Conservation (phyloP, 257 asterid genomes). For the Solanum piurae region DNA sequence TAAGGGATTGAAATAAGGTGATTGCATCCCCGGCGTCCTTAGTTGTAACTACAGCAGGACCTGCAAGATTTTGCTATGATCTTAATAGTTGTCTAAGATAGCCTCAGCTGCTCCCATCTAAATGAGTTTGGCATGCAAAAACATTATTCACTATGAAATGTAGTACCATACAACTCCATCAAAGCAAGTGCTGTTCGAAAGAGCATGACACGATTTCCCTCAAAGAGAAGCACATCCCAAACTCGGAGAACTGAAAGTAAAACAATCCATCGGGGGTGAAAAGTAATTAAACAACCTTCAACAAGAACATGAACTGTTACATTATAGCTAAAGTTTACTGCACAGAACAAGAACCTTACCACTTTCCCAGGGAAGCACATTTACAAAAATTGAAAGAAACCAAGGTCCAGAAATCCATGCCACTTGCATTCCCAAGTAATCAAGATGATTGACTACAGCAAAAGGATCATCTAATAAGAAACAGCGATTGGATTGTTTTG, state of each 20-base stretch:
- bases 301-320: background rate
- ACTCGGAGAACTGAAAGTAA: constrained; percentile 62
- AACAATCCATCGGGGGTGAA: background rate
- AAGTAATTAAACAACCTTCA: background rate
- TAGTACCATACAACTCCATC: constrained; percentile 86
- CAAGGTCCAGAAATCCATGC: constrained; percentile 85
- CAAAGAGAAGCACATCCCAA: constrained; percentile 93
- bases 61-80: constrained; percentile 20
- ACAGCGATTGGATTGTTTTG: background rate
- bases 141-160: background rate
- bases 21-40: constrained; percentile 91
- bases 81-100: background rate
- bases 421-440: constrained; percentile 86
- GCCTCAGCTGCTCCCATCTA: background rate
- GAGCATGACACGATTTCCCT: constrained; percentile 94
- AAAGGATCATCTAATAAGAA: constrained; percentile 3
- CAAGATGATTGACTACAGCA: constrained; percentile 77
- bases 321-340: background rate
- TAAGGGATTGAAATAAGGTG: constrained; percentile 62
- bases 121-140: background rate
- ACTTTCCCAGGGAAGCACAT: constrained; percentile 96
- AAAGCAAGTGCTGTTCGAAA: constrained; percentile 89
- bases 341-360: constrained; percentile 36
- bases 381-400: constrained; percentile 83
- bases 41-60: constrained; percentile 78